Evolutionary conservation across 2,329 filamentous ascomycete species (phyloP), one percentile per base, ranked within the genome.

Genomic region (Apiospora koreana): DNA sequence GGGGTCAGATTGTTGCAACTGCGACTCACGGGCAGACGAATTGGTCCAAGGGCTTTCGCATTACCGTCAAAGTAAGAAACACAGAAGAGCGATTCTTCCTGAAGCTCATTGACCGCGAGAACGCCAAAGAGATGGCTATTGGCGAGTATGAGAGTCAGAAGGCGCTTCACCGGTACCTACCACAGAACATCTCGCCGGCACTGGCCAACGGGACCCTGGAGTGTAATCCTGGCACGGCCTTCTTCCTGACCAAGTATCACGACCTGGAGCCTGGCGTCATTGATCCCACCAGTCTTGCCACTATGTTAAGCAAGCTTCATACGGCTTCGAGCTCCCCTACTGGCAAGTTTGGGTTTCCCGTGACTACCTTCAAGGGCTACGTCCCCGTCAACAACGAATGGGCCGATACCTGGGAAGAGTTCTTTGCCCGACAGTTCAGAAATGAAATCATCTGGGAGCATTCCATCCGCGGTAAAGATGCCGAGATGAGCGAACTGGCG

Each of bases 311-410:
- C 45, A 48, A 23, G n/a, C n/a, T 48, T 12, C 45, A 48, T 23
- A 23, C n/a, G 3, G 86, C 62, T 7, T 42, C 38, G 3, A 21
- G 35, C 21, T 58, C 42, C 58, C 48, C 65, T 18, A 48, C 41
- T 5, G 65, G 69, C 65, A 68, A 70, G 43, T 70, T 67, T n/a
- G 65, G 69, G 21, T 70, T 68, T 43, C 65, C 54, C 25, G 48
- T 70, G 9, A 48, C 69, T 14, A 70, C 48, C 16, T 68, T 62
- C 41, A 48, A 54, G 5, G 65, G 69, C 6, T 28, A 42, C 4
- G 10, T 66, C n/a, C 14, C 65, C 9, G 38, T 68, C 21, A 42
- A n/a, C 16, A 70, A 70, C 41, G 50, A 67, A 2, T 70, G 65
- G 69, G 43, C 18, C 25, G 28, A 70, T 3, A 70, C 41, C 6